Conservation (phyloP, 345 rosid species). For the Populus nigra region DNA sequence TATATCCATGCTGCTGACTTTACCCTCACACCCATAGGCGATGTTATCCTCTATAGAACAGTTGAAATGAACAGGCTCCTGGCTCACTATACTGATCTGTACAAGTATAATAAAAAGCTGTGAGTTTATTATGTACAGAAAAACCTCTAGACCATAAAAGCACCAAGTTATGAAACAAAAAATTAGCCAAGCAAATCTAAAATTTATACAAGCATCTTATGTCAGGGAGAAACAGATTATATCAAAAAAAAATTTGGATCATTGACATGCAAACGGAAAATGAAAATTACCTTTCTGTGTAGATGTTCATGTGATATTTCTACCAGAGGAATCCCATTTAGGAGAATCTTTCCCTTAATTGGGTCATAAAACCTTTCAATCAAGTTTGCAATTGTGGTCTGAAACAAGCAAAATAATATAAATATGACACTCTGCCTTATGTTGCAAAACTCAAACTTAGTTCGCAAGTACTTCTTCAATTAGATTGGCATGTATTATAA, state of each 20-base stretch:
- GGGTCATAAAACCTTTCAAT: conserved; percentile 94
- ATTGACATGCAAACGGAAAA: neutral
- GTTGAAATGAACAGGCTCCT: conserved; percentile 84
- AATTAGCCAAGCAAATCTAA: neutral
- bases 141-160: neutral
- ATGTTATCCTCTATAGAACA: conserved; percentile 56
- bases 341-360: conserved; percentile 65
- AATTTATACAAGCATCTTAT: neutral
- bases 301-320: conserved; percentile 81
- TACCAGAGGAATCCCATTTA: conserved; percentile 74
- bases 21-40: conserved; percentile 69
- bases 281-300: conserved; percentile 57
- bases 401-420: conserved; percentile 25
- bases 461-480: neutral
- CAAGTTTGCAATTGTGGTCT: conserved; percentile 92
- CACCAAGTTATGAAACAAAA: neutral
- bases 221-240: neutral
- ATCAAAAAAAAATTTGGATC: neutral
- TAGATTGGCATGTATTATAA: neutral
- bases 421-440: neutral
- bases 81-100: conserved; percentile 89
- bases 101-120: neutral
- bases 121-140: neutral
- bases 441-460: neutral
- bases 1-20: conserved; percentile 46